Conservation (phyloP, 192 early-diverging fungal species). For the Coemansia sp. region DNA sequence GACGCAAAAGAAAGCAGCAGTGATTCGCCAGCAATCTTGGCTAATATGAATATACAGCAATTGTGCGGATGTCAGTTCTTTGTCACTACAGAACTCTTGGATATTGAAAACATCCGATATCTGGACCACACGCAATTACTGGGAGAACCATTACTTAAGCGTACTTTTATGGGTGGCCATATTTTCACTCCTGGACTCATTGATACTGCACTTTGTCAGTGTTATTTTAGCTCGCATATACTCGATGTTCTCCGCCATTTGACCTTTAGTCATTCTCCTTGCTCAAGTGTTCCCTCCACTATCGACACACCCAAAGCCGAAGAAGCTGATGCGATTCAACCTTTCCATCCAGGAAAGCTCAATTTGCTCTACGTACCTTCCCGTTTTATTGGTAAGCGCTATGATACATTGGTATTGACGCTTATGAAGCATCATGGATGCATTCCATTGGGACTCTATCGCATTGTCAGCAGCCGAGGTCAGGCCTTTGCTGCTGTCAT, state of each 20-base stretch:
- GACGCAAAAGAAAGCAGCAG: slow-evolving; percentile 6
- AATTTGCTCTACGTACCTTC: slow-evolving; percentile 30
- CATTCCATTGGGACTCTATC: slow-evolving; percentile 46
- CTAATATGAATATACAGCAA: slow-evolving; percentile 52
- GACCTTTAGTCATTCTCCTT: slow-evolving; percentile 37
- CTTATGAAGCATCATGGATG: slow-evolving; percentile 47
- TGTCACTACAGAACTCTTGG: slow-evolving; percentile 43
- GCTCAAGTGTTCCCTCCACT: not conserved
- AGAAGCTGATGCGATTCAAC: slow-evolving; percentile 12
- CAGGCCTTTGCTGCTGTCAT: slow-evolving; percentile 45
- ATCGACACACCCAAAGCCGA: slow-evolving; percentile 8
- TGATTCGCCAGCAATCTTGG: slow-evolving; percentile 45
- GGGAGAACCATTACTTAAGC: slow-evolving; percentile 43
- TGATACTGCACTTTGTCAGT: slow-evolving; percentile 48
- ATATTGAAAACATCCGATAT: slow-evolving; percentile 42
- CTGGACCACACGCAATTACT: slow-evolving; percentile 50
- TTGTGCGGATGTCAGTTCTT: slow-evolving; percentile 36
- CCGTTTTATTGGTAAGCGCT: slow-evolving; percentile 32
- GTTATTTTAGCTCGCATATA: slow-evolving; percentile 55
- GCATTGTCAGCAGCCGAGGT: slow-evolving; percentile 27
- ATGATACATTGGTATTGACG: slow-evolving; percentile 41
- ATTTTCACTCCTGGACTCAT: slow-evolving; percentile 49
- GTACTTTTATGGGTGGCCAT: slow-evolving; percentile 52
- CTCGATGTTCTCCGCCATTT: slow-evolving; percentile 44
- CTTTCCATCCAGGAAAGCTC: slow-evolving; percentile 16